Evolutionary conservation across 2,329 filamentous ascomycete species (phyloP).

Genomic region (Grosmannia serpens): DNA sequence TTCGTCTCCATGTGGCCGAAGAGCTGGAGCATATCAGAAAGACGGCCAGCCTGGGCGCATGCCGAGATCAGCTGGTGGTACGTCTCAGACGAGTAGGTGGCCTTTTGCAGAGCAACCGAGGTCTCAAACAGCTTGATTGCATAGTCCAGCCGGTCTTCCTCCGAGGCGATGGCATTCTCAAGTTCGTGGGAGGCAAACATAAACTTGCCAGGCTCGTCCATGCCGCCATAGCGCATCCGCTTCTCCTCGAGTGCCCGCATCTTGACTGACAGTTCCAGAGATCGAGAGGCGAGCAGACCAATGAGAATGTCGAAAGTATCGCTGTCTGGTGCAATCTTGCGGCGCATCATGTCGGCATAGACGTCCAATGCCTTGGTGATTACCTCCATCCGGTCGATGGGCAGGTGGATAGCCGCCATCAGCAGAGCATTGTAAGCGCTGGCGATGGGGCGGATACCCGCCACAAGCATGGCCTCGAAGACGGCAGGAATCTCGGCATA

Average conservation of each 20-base stretch:
- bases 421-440: conserved; percentile 88
- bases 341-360: conserved; percentile 90
- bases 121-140: conserved; percentile 78
- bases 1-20: conserved; percentile 84
- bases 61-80: conserved; percentile 80
- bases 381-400: conserved; percentile 67
- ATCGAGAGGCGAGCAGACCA: conserved; percentile 66
- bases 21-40: conserved; percentile 81
- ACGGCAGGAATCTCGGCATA: conserved; percentile 83
- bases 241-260: conserved; percentile 70
- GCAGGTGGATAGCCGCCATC: conserved; percentile 71
- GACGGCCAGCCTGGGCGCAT: conserved; percentile 69
- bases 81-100: conserved; percentile 65
- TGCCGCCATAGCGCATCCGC: conserved; percentile 71
- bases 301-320: conserved; percentile 85
- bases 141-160: conserved; percentile 77
- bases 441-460: conserved; percentile 69
- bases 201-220: conserved; percentile 74
- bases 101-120: conserved; percentile 52
- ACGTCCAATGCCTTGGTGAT: conserved; percentile 88
- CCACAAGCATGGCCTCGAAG: conserved; percentile 81
- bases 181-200: conserved; percentile 82
- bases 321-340: conserved; percentile 68
- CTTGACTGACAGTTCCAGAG: conserved; percentile 63
- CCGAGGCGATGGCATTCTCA: conserved; percentile 72